These are phyloP conservation scores for Hortaea werneckii DNA, from an alignment of 2,329 filamentous ascomycete genomes.

Conservation along the genomic window DNA sequence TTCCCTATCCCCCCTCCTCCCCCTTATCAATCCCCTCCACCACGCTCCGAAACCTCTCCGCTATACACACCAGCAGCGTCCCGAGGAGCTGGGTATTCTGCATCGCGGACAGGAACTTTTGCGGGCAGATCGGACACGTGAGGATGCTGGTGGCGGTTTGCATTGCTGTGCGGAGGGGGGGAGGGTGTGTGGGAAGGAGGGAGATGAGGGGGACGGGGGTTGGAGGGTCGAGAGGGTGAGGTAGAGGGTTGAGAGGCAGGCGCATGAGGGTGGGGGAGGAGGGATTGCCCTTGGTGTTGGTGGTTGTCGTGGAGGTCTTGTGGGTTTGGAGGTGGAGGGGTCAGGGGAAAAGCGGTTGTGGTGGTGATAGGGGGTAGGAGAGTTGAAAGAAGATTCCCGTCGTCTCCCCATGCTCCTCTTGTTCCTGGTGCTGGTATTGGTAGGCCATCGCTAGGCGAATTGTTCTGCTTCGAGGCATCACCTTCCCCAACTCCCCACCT, in stretches of 20 bases:
- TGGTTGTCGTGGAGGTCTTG: conserved; percentile 6
- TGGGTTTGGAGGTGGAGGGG: conserved; percentile 6
- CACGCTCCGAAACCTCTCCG: conserved; percentile 32
- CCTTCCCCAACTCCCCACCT: too few relatives aligned
- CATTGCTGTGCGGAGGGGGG: conserved; percentile 33
- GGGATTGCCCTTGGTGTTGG: conserved; percentile 3
- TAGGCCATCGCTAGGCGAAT: too few relatives aligned
- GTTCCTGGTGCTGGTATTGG: too few relatives aligned
- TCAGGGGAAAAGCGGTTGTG: background rate
- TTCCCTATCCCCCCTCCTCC: conserved; percentile 37
- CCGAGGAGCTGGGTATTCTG: conserved; percentile 37
- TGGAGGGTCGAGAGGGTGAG: conserved; percentile 34
- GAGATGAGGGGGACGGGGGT: conserved; percentile 16
- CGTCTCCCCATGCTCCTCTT: too few relatives aligned
- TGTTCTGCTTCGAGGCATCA: too few relatives aligned
- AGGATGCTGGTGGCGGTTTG: conserved; percentile 29
- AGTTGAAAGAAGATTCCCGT: too few relatives aligned
- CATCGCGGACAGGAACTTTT: conserved; percentile 30
- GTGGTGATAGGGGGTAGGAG: background rate
- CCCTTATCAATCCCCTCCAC: conserved; percentile 29
- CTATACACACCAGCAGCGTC: conserved; percentile 32
- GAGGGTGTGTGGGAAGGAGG: conserved; percentile 35
- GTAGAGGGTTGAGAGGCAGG: conserved; percentile 38
- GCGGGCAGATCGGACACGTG: conserved; percentile 33
- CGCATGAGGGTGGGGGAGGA: conserved; percentile 22